phyloP scores from a whole-genome alignment of 2,329 filamentous ascomycete genomes.

The Cladosporium sp. region DNA sequence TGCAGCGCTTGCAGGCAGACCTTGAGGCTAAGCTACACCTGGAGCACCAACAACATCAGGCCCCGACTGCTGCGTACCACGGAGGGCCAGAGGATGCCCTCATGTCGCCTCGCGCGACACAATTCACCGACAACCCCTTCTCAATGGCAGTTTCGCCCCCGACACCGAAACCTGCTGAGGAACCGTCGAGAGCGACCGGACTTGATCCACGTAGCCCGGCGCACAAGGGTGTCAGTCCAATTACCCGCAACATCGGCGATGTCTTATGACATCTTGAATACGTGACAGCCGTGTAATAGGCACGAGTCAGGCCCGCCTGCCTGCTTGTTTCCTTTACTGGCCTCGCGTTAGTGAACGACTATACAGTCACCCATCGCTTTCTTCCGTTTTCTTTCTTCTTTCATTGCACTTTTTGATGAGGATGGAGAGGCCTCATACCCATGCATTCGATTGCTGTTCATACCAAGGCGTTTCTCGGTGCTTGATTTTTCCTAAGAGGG shows the following conservation, averaged over 20 bases:
- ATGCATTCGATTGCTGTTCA: too few relatives aligned
- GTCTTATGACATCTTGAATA: slow-evolving; percentile 49
- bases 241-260: slow-evolving; percentile 72
- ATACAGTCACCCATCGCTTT: too few relatives aligned
- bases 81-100: slow-evolving; percentile 42
- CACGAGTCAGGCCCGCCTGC: too few relatives aligned
- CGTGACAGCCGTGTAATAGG: too few relatives aligned
- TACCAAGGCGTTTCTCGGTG: too few relatives aligned
- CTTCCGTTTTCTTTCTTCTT: too few relatives aligned
- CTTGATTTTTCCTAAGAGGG: too few relatives aligned
- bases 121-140: slow-evolving; percentile 65
- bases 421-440: too few relatives aligned
- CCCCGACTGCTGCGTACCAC: background rate
- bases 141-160: slow-evolving; percentile 33
- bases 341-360: too few relatives aligned
- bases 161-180: slow-evolving; percentile 35
- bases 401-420: too few relatives aligned
- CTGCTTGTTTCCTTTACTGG: too few relatives aligned
- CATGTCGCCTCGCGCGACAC: slow-evolving; percentile 65
- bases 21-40: slow-evolving; percentile 24
- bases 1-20: slow-evolving; percentile 27
- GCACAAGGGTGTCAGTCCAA: slow-evolving; percentile 66
- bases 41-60: slow-evolving; percentile 3
- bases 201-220: slow-evolving; percentile 67
- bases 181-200: slow-evolving; percentile 43